Evolutionary conservation across 805 yeast genomes (phyloP).

Genomic region (Cyberlindnera amylophila): DNA sequence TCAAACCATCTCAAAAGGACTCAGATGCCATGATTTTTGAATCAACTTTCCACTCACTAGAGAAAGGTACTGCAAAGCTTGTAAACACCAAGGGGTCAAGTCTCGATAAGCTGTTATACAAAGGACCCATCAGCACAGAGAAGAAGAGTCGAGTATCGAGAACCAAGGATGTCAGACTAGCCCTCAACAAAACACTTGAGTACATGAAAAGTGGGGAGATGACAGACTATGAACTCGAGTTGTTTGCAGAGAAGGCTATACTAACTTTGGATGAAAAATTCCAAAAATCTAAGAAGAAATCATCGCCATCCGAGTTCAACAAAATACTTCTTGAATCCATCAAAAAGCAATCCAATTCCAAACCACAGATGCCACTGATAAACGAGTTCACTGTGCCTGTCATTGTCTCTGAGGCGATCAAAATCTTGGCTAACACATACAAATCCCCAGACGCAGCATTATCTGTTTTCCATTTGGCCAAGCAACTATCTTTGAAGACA

Average conservation of each 20-base stretch:
- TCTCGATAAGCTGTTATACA: background rate
- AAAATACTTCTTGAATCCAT: conserved; percentile 3
- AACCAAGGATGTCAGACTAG: conserved; percentile 3
- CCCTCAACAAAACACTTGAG: conserved; percentile 7
- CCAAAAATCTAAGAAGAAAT: background rate
- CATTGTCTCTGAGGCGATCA: conserved; percentile 10
- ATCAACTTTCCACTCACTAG: conserved; percentile 2
- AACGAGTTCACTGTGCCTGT: conserved; percentile 19
- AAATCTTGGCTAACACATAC: conserved; percentile 8
- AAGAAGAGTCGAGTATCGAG: background rate
- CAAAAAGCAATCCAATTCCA: background rate
- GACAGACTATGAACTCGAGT: conserved; percentile 9
- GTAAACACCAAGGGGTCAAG: conserved; percentile 1
- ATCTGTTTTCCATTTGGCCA: conserved; percentile 33
- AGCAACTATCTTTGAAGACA: conserved; percentile 30
- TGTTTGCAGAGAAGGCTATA: conserved; percentile 8
- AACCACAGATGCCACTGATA: conserved; percentile 11
- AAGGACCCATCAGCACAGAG: background rate
- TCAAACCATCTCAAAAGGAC: background rate
- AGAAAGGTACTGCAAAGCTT: background rate
- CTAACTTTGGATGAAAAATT: conserved; percentile 3
- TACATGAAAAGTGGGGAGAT: background rate
- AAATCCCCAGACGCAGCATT: conserved; percentile 27
- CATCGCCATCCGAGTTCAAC: background rate
- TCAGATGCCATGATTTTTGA: conserved; percentile 5